Conservation (phyloP, 1,139 yeast genomes). For the Saccharomyces uvarum region DNA sequence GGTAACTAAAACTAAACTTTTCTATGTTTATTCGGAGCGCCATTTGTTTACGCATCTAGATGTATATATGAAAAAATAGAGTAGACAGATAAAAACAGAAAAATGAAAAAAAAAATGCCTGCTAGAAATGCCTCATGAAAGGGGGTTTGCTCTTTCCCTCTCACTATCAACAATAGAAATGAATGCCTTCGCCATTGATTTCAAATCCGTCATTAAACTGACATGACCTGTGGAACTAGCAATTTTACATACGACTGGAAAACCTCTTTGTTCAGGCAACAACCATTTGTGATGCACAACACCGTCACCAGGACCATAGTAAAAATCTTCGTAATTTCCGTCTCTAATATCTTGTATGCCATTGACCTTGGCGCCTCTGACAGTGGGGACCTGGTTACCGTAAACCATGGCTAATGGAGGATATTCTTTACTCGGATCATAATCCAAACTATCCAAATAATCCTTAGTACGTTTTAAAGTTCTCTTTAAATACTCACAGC, state of each 20-base stretch:
- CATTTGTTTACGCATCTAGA: neutral
- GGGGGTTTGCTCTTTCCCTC: constrained; percentile 15
- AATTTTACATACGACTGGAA: constrained; percentile 60
- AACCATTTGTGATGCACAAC: constrained; percentile 78
- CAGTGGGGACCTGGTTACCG: constrained; percentile 77
- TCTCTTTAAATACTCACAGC: constrained; percentile 54
- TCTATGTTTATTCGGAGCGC: neutral
- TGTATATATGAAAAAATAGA: neutral
- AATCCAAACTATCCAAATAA: constrained; percentile 52
- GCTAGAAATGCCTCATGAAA: neutral
- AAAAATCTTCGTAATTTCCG: constrained; percentile 69
- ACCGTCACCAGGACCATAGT: constrained; percentile 90
- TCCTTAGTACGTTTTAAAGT: constrained; percentile 54
- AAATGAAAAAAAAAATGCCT: constrained; percentile 1
- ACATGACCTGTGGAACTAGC: constrained; percentile 70
- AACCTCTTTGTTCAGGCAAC: constrained; percentile 70
- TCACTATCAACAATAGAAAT: constrained; percentile 53
- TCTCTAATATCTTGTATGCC: constrained; percentile 49
- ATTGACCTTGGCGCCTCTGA: constrained; percentile 64
- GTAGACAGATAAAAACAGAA: constrained; percentile 1
- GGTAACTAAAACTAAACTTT: neutral
- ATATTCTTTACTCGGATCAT: constrained; percentile 43
- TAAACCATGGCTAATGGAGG: constrained; percentile 82
- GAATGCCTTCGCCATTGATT: constrained; percentile 64
- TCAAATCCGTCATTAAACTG: constrained; percentile 64